Conservation (phyloP, 2,329 filamentous ascomycete genomes). For the Diaporthe ampelina region DNA sequence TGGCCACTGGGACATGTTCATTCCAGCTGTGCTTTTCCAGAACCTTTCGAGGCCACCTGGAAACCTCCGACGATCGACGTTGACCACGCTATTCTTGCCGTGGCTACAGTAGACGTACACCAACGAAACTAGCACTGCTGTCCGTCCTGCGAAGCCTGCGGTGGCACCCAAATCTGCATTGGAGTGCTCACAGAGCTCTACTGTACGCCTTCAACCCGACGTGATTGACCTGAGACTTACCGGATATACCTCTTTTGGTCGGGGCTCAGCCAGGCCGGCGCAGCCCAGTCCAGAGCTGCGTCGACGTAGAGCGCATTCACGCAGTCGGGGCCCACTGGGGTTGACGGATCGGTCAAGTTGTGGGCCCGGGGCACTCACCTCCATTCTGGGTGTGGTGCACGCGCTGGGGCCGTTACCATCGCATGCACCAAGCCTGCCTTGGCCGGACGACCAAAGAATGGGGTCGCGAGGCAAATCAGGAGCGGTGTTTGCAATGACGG, state of each 20-base stretch:
- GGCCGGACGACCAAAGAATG: conserved; percentile 12
- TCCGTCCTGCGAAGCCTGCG: background rate
- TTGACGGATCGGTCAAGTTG: conserved; percentile 9
- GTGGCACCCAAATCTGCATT: background rate
- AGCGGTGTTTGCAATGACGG: conserved; percentile 38
- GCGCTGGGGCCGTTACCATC: conserved; percentile 1
- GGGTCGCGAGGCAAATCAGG: conserved; percentile 11
- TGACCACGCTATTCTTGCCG: background rate
- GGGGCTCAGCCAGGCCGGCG: background rate
- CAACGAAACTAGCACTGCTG: background rate
- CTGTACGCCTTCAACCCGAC: background rate
- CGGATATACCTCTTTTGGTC: background rate
- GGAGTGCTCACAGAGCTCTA: background rate
- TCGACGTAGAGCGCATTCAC: background rate
- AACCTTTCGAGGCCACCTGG: conserved; percentile 17
- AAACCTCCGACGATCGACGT: conserved; percentile 22
- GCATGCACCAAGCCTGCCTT: background rate
- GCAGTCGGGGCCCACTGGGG: background rate
- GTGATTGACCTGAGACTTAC: background rate
- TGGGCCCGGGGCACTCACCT: background rate
- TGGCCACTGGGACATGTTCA: conserved; percentile 23
- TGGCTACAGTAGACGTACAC: background rate
- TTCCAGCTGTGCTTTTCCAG: conserved; percentile 28
- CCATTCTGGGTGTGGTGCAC: conserved; percentile 18
- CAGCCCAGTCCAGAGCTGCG: background rate